These are phyloP conservation scores for Boletus rufocinnamomeus DNA, from an alignment of 768 basidiomycete species.

Conservation along the genomic window DNA sequence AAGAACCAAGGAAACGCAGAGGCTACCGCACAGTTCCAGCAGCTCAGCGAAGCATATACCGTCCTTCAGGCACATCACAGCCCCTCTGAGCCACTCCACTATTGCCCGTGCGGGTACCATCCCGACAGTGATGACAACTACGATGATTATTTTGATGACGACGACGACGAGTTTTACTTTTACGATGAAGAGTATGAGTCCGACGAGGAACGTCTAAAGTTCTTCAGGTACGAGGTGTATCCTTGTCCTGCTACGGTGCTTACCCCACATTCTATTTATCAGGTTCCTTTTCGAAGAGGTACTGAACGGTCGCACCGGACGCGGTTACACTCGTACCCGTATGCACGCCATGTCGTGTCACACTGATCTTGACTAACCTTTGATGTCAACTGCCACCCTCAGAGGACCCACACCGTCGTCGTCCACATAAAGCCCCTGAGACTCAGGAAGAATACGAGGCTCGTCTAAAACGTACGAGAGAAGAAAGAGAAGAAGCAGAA, in stretches of 20 bases:
- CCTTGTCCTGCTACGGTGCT: conserved; percentile 1
- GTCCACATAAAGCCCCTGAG: conserved; percentile 37
- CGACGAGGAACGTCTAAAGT: conserved; percentile 38
- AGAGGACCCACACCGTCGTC: conserved; percentile 26
- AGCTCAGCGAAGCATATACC: conserved; percentile 67
- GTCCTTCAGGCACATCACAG: conserved; percentile 56
- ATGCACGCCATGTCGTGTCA: conserved; percentile 18
- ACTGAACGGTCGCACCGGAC: conserved; percentile 39
- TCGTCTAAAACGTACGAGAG: conserved; percentile 49
- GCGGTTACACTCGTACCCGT: conserved; percentile 32
- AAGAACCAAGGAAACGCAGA: conserved; percentile 67
- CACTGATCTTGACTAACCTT: conserved; percentile 10
- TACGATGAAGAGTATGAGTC: conserved; percentile 36
- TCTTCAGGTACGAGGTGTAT: conserved; percentile 46
- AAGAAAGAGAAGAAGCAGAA: conserved; percentile 57
- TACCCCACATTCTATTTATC: conserved; percentile 4
- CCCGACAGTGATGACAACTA: conserved; percentile 44
- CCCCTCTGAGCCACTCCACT: conserved; percentile 26
- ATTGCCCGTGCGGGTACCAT: conserved; percentile 25
- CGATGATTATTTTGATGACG: conserved; percentile 31
- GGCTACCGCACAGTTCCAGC: conserved; percentile 71
- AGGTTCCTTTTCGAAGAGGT: conserved; percentile 54
- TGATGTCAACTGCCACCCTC: conserved; percentile 6
- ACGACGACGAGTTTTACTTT: conserved; percentile 33
- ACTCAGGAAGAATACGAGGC: conserved; percentile 53